phyloP scores from a whole-genome alignment of 768 basidiomycete species.

The Calocybe cyanea region DNA sequence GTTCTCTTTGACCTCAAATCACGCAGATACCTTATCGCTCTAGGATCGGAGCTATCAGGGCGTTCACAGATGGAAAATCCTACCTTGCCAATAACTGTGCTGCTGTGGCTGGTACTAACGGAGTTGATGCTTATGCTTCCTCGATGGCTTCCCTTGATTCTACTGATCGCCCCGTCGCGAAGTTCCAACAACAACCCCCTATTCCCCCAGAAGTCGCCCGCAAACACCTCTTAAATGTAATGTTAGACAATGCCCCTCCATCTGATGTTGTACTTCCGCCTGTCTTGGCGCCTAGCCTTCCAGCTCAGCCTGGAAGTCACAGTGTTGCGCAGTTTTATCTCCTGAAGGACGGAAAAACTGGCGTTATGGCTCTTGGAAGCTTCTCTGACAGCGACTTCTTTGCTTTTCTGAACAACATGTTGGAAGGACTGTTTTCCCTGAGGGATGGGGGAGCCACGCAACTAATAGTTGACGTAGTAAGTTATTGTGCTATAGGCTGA shows the following conservation, averaged over 20 bases:
- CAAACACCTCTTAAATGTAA: conserved; percentile 43
- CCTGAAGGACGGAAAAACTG: conserved; percentile 48
- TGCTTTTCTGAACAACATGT: conserved; percentile 36
- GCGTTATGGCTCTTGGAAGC: conserved; percentile 55
- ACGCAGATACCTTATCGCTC: conserved; percentile 59
- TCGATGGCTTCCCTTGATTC: conserved; percentile 10
- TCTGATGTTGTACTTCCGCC: conserved; percentile 42
- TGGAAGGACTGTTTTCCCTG: conserved; percentile 44
- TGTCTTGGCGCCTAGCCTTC: conserved; percentile 31
- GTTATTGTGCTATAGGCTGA: conserved; percentile 14
- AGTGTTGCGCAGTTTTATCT: conserved; percentile 54
- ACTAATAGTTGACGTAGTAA: conserved; percentile 56
- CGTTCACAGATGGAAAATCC: conserved; percentile 46
- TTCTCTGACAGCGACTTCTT: conserved; percentile 45
- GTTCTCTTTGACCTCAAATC: not conserved
- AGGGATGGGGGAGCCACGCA: conserved; percentile 45
- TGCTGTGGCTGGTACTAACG: conserved; percentile 47
- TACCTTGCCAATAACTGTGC: conserved; percentile 52
- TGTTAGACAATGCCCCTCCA: conserved; percentile 42
- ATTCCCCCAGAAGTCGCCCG: conserved; percentile 26
- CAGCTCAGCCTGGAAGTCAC: conserved; percentile 39
- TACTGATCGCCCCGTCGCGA: conserved; percentile 23
- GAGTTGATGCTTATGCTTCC: conserved; percentile 31
- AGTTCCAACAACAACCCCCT: conserved; percentile 37
- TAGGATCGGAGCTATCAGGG: conserved; percentile 39